Conservation (phyloP, 352 stramenopile genomes). For the Pythium aristosporum region DNA sequence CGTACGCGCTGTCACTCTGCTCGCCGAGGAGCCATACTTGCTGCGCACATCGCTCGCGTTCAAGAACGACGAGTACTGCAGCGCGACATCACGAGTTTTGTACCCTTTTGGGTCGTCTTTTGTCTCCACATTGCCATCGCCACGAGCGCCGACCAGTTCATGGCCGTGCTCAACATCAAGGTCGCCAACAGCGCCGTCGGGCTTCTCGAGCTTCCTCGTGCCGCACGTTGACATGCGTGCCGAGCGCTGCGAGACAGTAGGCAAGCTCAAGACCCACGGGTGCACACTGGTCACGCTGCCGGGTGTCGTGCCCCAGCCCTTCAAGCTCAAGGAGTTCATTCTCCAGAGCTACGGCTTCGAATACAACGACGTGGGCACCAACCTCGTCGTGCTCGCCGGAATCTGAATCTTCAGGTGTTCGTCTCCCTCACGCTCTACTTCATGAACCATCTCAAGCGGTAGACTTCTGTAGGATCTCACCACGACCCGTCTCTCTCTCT, state of each 20-base stretch:
- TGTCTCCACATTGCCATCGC: constrained; percentile 41
- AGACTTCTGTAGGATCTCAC: neutral
- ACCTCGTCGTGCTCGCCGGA: constrained; percentile 31
- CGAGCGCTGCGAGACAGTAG: constrained; percentile 22
- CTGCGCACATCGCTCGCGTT: constrained; percentile 30
- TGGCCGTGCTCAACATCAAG: constrained; percentile 49
- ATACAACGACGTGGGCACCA: constrained; percentile 22
- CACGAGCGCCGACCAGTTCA: constrained; percentile 41
- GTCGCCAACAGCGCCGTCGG: constrained; percentile 50
- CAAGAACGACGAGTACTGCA: constrained; percentile 46
- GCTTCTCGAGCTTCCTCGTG: constrained; percentile 42
- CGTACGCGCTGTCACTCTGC: constrained; percentile 41
- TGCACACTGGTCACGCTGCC: constrained; percentile 16
- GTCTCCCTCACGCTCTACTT: constrained; percentile 51
- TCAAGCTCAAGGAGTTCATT: constrained; percentile 20
- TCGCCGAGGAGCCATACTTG: constrained; percentile 46
- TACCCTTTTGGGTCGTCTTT: constrained; percentile 44
- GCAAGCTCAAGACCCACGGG: constrained; percentile 9
- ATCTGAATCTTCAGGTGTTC: constrained; percentile 35
- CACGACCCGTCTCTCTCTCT: neutral
- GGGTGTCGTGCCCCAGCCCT: neutral
- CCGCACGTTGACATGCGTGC: constrained; percentile 36
- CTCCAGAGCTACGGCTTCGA: constrained; percentile 29
- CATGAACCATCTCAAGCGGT: constrained; percentile 53
- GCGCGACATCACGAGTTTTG: constrained; percentile 27